Evolutionary conservation across 2,329 filamentous ascomycete species (phyloP), one percentile per base, ranked within the genome.

Genomic region (Penicillium olsonii): DNA sequence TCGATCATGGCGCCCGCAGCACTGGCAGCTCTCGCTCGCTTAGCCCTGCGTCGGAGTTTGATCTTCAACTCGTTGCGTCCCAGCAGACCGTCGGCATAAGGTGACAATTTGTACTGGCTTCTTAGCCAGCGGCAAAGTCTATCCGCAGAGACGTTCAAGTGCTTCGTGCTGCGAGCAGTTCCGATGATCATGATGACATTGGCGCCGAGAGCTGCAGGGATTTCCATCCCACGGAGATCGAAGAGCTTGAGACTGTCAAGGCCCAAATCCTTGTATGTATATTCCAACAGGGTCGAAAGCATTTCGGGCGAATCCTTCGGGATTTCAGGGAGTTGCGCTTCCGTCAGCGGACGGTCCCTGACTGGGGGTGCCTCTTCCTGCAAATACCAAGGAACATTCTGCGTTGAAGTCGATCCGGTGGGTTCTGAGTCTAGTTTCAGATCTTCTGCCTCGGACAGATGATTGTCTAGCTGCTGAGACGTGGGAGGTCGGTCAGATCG

Each of bases 131-230:
- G 83, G 56, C 92, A 90, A 20, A 96, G 81, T n/a, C 90, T 84
- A 65, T 95, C 91, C 0, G 92, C 90, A 1, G 90, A 90, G 18
- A 96, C 87, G 65, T 96, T 92, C 29, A 99, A 77, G 74, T 99
- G 94, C 44, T 92, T 91, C 69, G 96, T 90, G 62, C 90, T 95
- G 50, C 94, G 87, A 12, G 92, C 90, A 8, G 91, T 96, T 34
- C 88, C 91, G 56, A 99, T 84, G 24, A 99, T 74, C 94, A 97
- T 97, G 45, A 99, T 80, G 22, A 96, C 79, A 62, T 92, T 92
- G 2, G 89, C 84, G 1, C 94, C 94, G 1, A 99, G 80, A 0
- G 92, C 92, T 0, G 92, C 86, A 0, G 92, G 88, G 1, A 92
- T 91, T 61, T 96, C 88, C 42, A 97, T 79, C 31, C 83, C 75